phyloP scores from a whole-genome alignment of 83 land plant species.

The Larix sibirica region DNA sequence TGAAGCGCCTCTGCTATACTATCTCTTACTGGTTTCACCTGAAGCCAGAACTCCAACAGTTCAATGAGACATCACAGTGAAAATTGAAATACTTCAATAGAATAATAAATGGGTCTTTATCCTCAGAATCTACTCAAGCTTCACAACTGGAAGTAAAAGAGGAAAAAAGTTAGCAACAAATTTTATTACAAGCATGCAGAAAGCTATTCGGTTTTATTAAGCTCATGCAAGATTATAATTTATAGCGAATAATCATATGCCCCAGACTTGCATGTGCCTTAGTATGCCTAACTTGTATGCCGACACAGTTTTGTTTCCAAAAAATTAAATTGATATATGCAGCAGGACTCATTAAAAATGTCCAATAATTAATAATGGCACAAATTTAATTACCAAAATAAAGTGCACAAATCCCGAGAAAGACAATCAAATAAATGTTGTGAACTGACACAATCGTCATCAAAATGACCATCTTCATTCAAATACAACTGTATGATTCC shows the following conservation, averaged over 20 bases:
- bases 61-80: background rate
- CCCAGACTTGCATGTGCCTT: background rate
- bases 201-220: background rate
- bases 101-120: background rate
- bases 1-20: conserved; percentile 87
- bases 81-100: background rate
- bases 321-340: background rate
- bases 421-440: background rate
- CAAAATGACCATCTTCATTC: background rate
- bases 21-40: conserved; percentile 99
- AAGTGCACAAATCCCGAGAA: background rate
- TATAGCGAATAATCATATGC: background rate
- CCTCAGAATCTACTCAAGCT: background rate
- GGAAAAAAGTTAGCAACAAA: too few species aligned
- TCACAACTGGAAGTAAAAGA: background rate
- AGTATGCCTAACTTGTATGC: background rate
- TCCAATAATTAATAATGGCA: background rate
- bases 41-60: conserved; percentile 2
- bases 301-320: background rate
- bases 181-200: background rate
- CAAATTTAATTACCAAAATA: background rate
- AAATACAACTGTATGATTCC: background rate
- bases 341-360: background rate
- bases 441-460: background rate
- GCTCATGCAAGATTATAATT: background rate